phyloP scores from a whole-genome alignment of 768 basidiomycete genomes.

The Megacollybia marginata region DNA sequence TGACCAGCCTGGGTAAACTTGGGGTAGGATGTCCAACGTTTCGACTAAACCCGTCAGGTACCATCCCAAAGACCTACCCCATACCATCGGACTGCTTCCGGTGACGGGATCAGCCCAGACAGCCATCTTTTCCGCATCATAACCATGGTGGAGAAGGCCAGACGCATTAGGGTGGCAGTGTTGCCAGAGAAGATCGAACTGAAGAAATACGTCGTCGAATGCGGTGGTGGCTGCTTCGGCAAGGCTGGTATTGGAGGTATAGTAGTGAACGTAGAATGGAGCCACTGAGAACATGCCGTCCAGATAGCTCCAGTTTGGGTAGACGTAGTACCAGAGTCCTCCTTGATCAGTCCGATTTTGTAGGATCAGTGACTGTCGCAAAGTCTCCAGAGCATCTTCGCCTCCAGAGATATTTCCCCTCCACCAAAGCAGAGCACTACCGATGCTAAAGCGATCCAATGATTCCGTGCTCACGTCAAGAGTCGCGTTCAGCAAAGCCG shows the following conservation, averaged over 20 bases:
- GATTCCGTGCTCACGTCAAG: too few species aligned
- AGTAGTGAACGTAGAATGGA: slow-evolving; percentile 17
- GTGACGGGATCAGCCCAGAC: slow-evolving; percentile 38
- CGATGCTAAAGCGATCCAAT: too few species aligned
- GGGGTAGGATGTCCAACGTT: slow-evolving; percentile 29
- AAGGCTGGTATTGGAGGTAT: background rate
- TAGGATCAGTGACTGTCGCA: slow-evolving; percentile 12
- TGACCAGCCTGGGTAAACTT: slow-evolving; percentile 19
- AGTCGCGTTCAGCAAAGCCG: too few species aligned
- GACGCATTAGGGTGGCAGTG: slow-evolving; percentile 11
- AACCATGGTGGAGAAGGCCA: slow-evolving; percentile 39
- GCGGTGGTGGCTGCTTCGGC: slow-evolving; percentile 12
- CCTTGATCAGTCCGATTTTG: slow-evolving; percentile 14
- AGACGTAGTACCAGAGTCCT: slow-evolving; percentile 14
- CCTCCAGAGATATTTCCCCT: too few species aligned
- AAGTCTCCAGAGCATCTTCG: slow-evolving; percentile 6
- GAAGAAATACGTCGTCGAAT: slow-evolving; percentile 13
- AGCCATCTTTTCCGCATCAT: slow-evolving; percentile 35
- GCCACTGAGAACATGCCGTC: slow-evolving; percentile 19
- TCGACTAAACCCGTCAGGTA: slow-evolving; percentile 44
- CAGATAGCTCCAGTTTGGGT: slow-evolving; percentile 11
- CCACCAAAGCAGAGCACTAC: too few species aligned
- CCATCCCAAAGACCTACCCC: slow-evolving; percentile 39
- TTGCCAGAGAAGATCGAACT: slow-evolving; percentile 14
- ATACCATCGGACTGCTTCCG: slow-evolving; percentile 41